Evolutionary conservation across 1,284 basidiomycete genomes (phyloP), one percentile per base, ranked within the genome.

Genomic region (Fomitiporia mediterranea): DNA sequence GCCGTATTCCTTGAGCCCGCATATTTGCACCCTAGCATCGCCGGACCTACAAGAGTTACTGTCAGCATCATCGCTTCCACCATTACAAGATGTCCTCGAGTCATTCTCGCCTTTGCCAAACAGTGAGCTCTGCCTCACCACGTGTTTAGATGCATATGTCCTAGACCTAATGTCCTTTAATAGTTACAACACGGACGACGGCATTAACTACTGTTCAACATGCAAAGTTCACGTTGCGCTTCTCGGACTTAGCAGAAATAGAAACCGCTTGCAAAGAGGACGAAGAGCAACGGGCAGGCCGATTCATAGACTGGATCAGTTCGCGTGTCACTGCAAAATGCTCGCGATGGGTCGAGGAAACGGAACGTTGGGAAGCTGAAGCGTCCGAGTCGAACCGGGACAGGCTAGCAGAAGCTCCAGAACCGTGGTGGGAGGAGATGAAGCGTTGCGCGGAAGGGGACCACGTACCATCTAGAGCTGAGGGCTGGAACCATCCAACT

Each of bases 391-490:
- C 40, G 46, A 21, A 50, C 52, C 28, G n/a, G 11, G 28, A 21
- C 23, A 30, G 25, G 9, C 40, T 51, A 13, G 72, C 79, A 52
- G 66, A 69, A 3, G 61, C 72, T 35, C 74, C 78, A 53, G 82
- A 85, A 9, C 89, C 87, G 2, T 91, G 89, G 89, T 91, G 89
- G 89, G 84, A 89, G 61, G 89, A 91, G 67, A 73, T 91, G 32
- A 76, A 77, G 64, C 75, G 81, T 17, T 91, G 89, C 68, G 75
- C 78, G 3, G 85, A 91, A 66, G 87, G 86, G 2, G 87, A 91
- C 64, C 75, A 81, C 68, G 73, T 84, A 23, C 89, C 89, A 11
- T 80, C 77, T 49, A 82, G 76, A 65, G 67, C 71, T 1, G 89
- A 91, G 66, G 84, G 81, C 42, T 91, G 89, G 89, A 91, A 91